These are phyloP conservation scores for Pseudoneurospora amorphoporcata DNA, from an alignment of 495 filamentous ascomycete species.

Conservation along the genomic window DNA sequence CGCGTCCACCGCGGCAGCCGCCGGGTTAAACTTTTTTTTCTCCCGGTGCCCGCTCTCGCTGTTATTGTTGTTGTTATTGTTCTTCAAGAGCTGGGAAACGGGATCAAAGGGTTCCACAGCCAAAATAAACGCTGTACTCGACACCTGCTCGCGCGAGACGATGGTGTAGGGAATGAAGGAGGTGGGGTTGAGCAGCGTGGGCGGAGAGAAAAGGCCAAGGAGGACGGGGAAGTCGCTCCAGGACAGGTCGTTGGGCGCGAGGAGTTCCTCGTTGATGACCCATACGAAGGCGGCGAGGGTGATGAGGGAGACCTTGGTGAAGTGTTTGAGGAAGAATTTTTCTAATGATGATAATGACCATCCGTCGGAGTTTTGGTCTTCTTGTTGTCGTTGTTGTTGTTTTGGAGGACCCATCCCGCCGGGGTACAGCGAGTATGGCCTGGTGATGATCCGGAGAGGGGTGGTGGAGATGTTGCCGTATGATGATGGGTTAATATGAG, in stretches of 20 bases:
- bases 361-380: not conserved
- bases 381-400: not conserved
- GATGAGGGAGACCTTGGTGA: not conserved
- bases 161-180: conserved; percentile 57
- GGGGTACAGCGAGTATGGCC: not conserved
- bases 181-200: conserved; percentile 35
- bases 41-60: too few relatives aligned
- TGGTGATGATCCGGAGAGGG: not conserved
- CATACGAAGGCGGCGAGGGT: not conserved
- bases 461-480: not conserved
- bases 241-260: not conserved
- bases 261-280: too few relatives aligned
- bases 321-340: not conserved
- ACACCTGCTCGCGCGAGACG: conserved; percentile 54
- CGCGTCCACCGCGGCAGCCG: too few relatives aligned
- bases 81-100: too few relatives aligned
- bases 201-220: not conserved
- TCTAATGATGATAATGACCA: not conserved
- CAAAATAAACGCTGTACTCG: conserved; percentile 49
- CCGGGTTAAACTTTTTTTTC: too few relatives aligned
- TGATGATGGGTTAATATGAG: not conserved
- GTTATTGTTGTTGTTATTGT: too few relatives aligned
- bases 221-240: not conserved
- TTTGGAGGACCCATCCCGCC: not conserved
- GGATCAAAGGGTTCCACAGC: conserved; percentile 36